Percentiles rank a stretch among this genome's conserved stretches.
phyloP scores from a whole-genome alignment of 2,329 filamentous ascomycete genomes.

The Teratosphaeria epicoccoides region DNA sequence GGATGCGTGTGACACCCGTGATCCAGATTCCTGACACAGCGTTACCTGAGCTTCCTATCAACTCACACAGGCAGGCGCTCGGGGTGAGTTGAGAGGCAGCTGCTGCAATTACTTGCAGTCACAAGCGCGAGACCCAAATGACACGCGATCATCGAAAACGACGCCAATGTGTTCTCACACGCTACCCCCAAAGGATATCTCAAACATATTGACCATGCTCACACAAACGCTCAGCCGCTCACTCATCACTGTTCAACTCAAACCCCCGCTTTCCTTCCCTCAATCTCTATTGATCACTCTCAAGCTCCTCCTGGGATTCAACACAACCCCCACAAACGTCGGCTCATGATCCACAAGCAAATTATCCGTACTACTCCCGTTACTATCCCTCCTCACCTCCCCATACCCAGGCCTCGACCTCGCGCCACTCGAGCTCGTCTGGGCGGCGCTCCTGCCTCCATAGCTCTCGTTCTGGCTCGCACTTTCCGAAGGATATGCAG shows the following conservation, averaged over 20 bases:
- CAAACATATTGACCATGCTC: neutral
- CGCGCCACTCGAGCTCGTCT: conserved; percentile 11
- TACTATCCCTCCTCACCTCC: conserved; percentile 29
- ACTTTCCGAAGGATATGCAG: conserved; percentile 21
- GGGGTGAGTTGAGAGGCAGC: too few species aligned
- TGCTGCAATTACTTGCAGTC: too few species aligned
- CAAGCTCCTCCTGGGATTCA: conserved; percentile 58
- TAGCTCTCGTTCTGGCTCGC: conserved; percentile 21
- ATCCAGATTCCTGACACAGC: too few species aligned
- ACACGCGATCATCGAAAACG: neutral
- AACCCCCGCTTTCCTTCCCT: too few species aligned
- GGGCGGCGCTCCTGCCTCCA: conserved; percentile 11
- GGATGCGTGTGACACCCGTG: too few species aligned
- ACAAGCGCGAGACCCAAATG: too few species aligned
- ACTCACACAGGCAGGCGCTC: too few species aligned
- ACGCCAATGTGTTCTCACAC: neutral
- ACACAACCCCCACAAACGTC: conserved; percentile 55
- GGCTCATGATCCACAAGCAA: conserved; percentile 54
- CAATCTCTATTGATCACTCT: conserved; percentile 54
- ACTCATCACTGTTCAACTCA: neutral
- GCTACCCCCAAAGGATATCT: neutral
- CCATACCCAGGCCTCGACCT: conserved; percentile 19
- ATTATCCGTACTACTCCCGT: conserved; percentile 45
- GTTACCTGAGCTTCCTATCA: too few species aligned
- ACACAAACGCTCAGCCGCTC: neutral